Conservation (phyloP, 345 rosid species). For the Aegle marmelos region DNA sequence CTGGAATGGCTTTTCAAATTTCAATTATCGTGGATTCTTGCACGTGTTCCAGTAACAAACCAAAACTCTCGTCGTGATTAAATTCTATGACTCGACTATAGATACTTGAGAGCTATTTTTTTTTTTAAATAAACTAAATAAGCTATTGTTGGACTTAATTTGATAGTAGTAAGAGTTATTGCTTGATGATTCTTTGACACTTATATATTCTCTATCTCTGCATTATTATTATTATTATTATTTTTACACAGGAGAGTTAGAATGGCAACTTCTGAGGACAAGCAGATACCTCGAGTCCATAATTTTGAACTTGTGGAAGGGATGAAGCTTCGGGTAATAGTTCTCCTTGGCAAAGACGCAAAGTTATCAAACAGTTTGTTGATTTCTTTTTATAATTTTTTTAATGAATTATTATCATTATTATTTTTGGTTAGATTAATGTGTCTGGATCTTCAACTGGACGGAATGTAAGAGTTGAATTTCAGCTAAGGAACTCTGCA, state of each 20-base stretch:
- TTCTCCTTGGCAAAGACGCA: not conserved
- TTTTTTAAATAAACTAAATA: too few species aligned
- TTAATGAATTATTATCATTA: not conserved
- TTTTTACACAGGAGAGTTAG: slow-evolving; percentile 11
- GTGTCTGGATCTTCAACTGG: slow-evolving; percentile 41
- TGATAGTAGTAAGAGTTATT: not conserved
- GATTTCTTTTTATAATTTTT: not conserved
- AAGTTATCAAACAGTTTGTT: slow-evolving; percentile 3
- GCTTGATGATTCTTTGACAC: not conserved
- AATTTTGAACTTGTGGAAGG: slow-evolving; percentile 57
- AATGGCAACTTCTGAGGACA: slow-evolving; percentile 47
- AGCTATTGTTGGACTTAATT: not conserved
- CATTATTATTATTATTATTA: not conserved
- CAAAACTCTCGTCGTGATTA: not conserved
- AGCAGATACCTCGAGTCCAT: slow-evolving; percentile 27
- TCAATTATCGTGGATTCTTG: not conserved
- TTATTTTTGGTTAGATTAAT: slow-evolving; percentile 37
- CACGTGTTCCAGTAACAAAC: not conserved
- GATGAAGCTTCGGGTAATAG: slow-evolving; percentile 55
- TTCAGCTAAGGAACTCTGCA: slow-evolving; percentile 50
- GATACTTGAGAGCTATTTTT: too few species aligned
- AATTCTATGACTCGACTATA: too few species aligned
- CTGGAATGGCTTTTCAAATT: not conserved
- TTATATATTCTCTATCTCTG: not conserved
- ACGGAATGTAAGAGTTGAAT: slow-evolving; percentile 51